Evolutionary conservation across 495 filamentous ascomycete genomes (phyloP).

Genomic region (Talaromyces liani): DNA sequence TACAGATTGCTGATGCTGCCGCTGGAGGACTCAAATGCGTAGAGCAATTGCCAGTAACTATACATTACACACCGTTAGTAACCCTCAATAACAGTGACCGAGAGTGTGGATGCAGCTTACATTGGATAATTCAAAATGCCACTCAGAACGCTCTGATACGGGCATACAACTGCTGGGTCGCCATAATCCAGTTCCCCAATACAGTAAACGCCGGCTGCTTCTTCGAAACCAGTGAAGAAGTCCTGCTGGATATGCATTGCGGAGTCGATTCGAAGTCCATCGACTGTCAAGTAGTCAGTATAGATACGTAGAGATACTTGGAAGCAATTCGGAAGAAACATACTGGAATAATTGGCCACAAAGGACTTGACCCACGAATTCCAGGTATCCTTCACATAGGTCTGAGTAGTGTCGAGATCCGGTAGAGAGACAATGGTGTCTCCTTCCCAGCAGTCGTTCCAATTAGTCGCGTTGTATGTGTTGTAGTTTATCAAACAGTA

Average conservation of each 20-base stretch:
- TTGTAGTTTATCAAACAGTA: slow-evolving; percentile 56
- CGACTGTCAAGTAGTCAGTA: slow-evolving; percentile 28
- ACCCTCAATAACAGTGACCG: no score
- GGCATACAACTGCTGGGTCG: slow-evolving; percentile 47
- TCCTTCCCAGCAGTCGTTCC: slow-evolving; percentile 51
- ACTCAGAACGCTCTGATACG: slow-evolving; percentile 47
- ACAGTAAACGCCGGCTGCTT: slow-evolving; percentile 54
- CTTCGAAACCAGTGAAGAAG: slow-evolving; percentile 54
- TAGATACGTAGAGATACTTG: background rate
- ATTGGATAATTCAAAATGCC: slow-evolving; percentile 58
- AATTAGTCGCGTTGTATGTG: slow-evolving; percentile 24
- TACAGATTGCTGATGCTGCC: slow-evolving; percentile 43
- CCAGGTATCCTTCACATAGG: slow-evolving; percentile 42
- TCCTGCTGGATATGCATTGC: slow-evolving; percentile 55
- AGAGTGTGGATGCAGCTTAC: slow-evolving; percentile 19
- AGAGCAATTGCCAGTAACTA: slow-evolving; percentile 40
- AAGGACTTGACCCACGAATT: slow-evolving; percentile 53
- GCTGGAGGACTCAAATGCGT: slow-evolving; percentile 44
- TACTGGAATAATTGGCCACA: slow-evolving; percentile 50
- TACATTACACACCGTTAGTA: slow-evolving; percentile 15
- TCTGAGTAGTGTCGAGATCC: slow-evolving; percentile 56
- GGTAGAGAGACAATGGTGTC: slow-evolving; percentile 49
- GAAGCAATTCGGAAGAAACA: background rate
- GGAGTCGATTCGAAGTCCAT: slow-evolving; percentile 67
- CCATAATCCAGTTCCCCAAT: slow-evolving; percentile 58